phyloP scores from a whole-genome alignment of 768 basidiomycete genomes.

The Tricholoma flavovirens region DNA sequence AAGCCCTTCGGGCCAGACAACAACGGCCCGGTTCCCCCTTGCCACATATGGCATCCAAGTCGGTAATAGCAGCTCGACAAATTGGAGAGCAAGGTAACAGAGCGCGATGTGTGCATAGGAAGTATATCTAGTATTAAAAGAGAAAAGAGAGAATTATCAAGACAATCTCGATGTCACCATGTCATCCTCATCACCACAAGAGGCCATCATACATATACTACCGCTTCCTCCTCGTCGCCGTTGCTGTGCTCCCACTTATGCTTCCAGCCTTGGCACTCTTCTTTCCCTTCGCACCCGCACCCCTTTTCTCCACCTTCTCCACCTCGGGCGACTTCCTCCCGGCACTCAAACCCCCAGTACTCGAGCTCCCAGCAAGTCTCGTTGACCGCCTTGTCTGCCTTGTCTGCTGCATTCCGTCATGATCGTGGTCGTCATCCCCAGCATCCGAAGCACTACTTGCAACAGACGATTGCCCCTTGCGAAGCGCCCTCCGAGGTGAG shows the following conservation, averaged over 20 bases:
- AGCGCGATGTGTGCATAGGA: not conserved
- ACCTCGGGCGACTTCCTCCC: not conserved
- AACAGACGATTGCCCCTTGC: constrained; percentile 24
- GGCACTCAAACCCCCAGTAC: not conserved
- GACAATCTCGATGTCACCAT: not conserved
- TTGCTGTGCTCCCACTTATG: not conserved
- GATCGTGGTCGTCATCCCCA: not conserved
- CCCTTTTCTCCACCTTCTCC: not conserved
- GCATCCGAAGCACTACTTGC: not conserved
- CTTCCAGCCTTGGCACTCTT: constrained; percentile 9
- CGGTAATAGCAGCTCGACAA: not conserved
- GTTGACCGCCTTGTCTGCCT: not conserved
- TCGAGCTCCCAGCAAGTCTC: not conserved
- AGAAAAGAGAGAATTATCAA: not conserved
- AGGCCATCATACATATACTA: not conserved
- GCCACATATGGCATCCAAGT: too few species aligned
- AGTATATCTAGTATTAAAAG: not conserved
- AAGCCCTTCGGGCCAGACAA: not conserved
- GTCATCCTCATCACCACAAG: not conserved
- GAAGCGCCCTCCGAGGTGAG: constrained; percentile 17
- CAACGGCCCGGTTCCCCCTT: too few species aligned
- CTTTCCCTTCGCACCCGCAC: not conserved
- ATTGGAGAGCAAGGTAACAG: not conserved
- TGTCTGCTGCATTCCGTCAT: not conserved
- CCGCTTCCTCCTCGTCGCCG: constrained; percentile 16